phyloP scores from a whole-genome alignment of 805 yeast genomes.

The Suhomyces faveliae region DNA sequence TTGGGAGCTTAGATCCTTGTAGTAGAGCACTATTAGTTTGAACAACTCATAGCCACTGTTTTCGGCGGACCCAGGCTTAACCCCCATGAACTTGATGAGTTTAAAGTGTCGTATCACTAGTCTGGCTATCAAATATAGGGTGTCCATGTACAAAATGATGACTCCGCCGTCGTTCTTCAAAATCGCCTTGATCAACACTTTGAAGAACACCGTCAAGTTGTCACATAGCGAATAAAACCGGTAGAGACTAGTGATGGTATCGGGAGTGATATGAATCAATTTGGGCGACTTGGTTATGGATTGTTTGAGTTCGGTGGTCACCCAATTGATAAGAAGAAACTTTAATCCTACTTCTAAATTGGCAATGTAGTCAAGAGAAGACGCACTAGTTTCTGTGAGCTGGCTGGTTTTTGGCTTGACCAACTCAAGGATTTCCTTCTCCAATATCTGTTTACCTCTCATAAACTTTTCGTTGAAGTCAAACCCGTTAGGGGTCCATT shows the following conservation, averaged over 20 bases:
- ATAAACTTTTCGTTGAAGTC: constrained; percentile 37
- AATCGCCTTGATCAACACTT: constrained; percentile 30
- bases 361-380: constrained; percentile 5
- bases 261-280: constrained; percentile 35
- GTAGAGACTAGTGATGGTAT: constrained; percentile 30
- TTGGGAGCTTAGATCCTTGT: constrained; percentile 32
- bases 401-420: constrained; percentile 5
- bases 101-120: constrained; percentile 33
- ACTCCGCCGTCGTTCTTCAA: constrained; percentile 41
- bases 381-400: not conserved
- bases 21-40: constrained; percentile 30
- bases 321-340: constrained; percentile 48
- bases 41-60: constrained; percentile 32
- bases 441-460: constrained; percentile 33
- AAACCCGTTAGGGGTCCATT: constrained; percentile 38
- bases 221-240: constrained; percentile 37
- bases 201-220: constrained; percentile 41
- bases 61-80: constrained; percentile 12
- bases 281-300: constrained; percentile 33
- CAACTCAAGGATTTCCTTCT: constrained; percentile 24
- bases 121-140: constrained; percentile 33
- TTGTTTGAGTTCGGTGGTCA: constrained; percentile 41
- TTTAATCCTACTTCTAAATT: constrained; percentile 41
- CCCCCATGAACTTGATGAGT: constrained; percentile 29
- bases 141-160: constrained; percentile 42